phyloP scores from a whole-genome alignment of 768 basidiomycete species.

The Collybia sp. region DNA sequence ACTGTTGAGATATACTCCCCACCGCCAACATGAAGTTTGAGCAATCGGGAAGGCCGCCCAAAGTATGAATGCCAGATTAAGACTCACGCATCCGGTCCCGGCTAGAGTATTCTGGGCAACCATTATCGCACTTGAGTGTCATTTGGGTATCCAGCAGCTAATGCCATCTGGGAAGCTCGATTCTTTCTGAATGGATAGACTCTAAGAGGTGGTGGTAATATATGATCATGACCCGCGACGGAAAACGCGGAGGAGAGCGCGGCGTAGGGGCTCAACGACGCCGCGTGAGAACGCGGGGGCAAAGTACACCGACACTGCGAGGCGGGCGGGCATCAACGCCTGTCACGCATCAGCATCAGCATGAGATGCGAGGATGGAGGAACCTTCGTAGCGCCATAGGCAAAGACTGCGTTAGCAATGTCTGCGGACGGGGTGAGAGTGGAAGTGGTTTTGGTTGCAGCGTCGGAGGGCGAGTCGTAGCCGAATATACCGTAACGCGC shows the following conservation, averaged over 20 bases:
- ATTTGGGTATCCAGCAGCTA: not conserved
- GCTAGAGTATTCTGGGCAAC: too few relatives aligned
- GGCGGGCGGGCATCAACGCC: conserved; percentile 71
- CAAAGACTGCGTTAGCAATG: conserved; percentile 77
- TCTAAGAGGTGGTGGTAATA: conserved; percentile 2
- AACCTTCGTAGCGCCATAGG: conserved; percentile 80
- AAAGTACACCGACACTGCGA: conserved; percentile 68
- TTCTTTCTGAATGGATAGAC: not conserved
- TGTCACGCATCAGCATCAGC: conserved; percentile 18
- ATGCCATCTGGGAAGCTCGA: not conserved
- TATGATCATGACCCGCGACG: conserved; percentile 16
- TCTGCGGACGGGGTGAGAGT: conserved; percentile 54
- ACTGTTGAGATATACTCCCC: too few relatives aligned
- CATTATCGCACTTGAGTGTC: too few relatives aligned
- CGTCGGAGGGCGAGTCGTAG: conserved; percentile 30
- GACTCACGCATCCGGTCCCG: too few relatives aligned
- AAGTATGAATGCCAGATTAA: too few relatives aligned
- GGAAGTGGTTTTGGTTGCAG: too few relatives aligned
- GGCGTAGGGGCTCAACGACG: conserved; percentile 59
- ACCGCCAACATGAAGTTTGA: too few relatives aligned
- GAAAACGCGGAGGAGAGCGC: conserved; percentile 24
- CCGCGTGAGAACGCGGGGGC: conserved; percentile 68
- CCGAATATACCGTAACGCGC: conserved; percentile 79
- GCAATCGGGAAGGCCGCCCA: too few relatives aligned
- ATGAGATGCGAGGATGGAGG: conserved; percentile 7